A percentile compares a stretch with the other conserved stretches of the same genome.
phyloP scores from a whole-genome alignment of 164 flowering plant genomes.

The Stephania cephalantha region DNA sequence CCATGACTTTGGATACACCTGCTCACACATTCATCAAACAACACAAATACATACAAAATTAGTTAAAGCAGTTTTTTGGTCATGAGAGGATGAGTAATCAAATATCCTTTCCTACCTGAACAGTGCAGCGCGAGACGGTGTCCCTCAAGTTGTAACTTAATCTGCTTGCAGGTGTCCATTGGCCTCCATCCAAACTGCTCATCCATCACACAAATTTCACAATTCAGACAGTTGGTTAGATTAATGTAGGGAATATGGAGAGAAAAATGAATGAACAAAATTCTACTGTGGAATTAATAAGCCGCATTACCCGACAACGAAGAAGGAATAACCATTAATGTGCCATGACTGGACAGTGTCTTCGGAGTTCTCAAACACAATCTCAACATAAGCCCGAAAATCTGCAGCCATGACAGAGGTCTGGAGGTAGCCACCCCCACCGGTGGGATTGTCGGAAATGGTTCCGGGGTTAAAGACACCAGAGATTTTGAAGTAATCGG shows the following conservation, averaged over 20 bases:
- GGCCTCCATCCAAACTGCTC: conserved; percentile 86
- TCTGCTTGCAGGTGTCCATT: conserved; percentile 65
- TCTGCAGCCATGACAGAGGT: conserved; percentile 85
- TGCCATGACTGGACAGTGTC: conserved; percentile 80
- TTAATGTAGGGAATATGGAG: not conserved
- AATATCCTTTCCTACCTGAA: conserved; percentile 40
- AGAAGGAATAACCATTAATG: conserved; percentile 67
- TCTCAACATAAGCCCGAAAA: conserved; percentile 54
- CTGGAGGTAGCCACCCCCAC: conserved; percentile 59
- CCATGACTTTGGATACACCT: conserved; percentile 94
- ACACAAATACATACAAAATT: not conserved
- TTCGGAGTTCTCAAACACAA: conserved; percentile 68
- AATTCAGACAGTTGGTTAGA: conserved; percentile 9
- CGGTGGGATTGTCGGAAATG: conserved; percentile 59
- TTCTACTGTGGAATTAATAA: not conserved
- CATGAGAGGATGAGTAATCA: not conserved
- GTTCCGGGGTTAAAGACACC: conserved; percentile 66
- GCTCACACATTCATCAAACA: conserved; percentile 13
- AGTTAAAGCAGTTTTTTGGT: not conserved
- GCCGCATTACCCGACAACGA: conserved; percentile 68
- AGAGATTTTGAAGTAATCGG: conserved; percentile 62
- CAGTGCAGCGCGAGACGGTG: conserved; percentile 63
- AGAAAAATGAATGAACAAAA: not conserved
- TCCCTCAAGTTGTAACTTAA: conserved; percentile 66
- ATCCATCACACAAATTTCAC: conserved; percentile 14